A percentile compares a stretch with the other conserved stretches of the same genome.
phyloP scores from a whole-genome alignment of 2,329 filamentous ascomycete species.

The Fusarium brevicatenulatum region DNA sequence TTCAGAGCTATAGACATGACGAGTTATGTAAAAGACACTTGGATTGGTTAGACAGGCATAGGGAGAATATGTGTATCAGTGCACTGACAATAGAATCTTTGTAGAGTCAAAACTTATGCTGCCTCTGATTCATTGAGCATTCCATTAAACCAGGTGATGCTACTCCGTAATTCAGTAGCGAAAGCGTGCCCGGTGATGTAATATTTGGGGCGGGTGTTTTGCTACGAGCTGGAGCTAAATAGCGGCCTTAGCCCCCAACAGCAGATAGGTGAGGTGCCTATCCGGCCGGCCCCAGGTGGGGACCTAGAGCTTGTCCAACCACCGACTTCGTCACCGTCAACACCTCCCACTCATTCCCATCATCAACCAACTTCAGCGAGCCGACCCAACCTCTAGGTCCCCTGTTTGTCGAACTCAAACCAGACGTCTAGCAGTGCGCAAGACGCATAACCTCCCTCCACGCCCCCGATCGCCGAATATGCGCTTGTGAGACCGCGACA shows the following conservation, averaged over 20 bases:
- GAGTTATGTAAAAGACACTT: background rate
- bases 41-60: slow-evolving; percentile 2
- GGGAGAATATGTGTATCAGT: background rate
- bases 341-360: slow-evolving; percentile 1
- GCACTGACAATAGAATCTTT: background rate
- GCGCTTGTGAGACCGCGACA: slow-evolving; percentile 33
- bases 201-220: slow-evolving; percentile 19
- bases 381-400: background rate
- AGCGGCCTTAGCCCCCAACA: slow-evolving; percentile 21
- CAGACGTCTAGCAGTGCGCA: background rate
- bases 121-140: background rate
- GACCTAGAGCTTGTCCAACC: slow-evolving; percentile 28
- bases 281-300: slow-evolving; percentile 12
- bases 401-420: background rate
- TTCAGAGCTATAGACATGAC: slow-evolving; percentile 4
- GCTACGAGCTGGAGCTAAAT: background rate
- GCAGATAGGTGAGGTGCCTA: background rate
- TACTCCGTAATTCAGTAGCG: background rate
- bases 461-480: slow-evolving; percentile 31
- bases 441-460: slow-evolving; percentile 5
- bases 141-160: background rate
- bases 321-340: slow-evolving; percentile 24
- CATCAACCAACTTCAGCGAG: slow-evolving; percentile 25
- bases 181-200: slow-evolving; percentile 36
- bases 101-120: background rate